Evolutionary conservation across 1,139 yeast species (phyloP).

Genomic region (Debaryomyces sp.): DNA sequence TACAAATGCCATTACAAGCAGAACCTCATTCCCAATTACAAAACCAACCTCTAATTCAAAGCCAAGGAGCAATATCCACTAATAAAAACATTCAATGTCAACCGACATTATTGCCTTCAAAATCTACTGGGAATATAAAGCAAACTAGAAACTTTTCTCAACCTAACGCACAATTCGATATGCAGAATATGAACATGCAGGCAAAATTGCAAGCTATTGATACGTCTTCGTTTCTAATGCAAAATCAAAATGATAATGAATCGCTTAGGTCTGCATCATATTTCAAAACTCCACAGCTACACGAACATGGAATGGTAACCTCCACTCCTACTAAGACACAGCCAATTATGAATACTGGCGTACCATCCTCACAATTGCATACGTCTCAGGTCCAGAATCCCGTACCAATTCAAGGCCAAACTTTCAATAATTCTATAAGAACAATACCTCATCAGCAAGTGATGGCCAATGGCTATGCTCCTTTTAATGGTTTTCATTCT

Average conservation of each 20-base stretch:
- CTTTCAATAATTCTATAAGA: neutral
- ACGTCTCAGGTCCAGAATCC: conserved; percentile 1
- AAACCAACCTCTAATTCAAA: neutral
- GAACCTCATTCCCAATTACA: neutral
- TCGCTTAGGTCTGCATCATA: neutral
- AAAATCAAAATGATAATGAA: neutral
- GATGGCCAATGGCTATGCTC: conserved; percentile 28
- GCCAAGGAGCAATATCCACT: neutral
- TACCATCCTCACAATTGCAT: neutral
- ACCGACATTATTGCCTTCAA: neutral
- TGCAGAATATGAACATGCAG: neutral
- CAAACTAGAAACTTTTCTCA: neutral
- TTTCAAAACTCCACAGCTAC: conserved; percentile 1
- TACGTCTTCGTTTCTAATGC: neutral
- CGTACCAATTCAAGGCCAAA: neutral
- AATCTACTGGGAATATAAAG: neutral
- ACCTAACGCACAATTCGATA: conserved; percentile 10
- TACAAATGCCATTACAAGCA: conserved; percentile 4
- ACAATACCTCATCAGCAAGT: conserved; percentile 17
- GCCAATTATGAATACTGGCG: neutral
- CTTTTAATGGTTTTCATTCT: conserved; percentile 22
- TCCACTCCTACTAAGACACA: conserved; percentile 20
- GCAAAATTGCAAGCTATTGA: neutral
- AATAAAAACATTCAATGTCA: neutral
- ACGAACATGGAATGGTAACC: conserved; percentile 15